Base-by-base conservation (phyloP, 345 rosid genomes). In the Citrus trifoliata region DNA sequence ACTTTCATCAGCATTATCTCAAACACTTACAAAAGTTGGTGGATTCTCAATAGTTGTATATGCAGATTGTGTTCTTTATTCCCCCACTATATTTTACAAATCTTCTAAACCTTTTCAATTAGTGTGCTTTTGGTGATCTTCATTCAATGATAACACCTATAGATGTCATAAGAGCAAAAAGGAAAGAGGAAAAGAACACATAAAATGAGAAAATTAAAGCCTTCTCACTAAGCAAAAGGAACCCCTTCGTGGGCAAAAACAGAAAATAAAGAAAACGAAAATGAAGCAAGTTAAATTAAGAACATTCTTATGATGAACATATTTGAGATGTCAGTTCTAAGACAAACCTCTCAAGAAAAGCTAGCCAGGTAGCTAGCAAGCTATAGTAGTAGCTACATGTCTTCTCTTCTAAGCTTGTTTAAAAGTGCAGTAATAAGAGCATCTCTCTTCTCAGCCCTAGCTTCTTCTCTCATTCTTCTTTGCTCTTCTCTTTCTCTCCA, bases 401-500 rank as follows among this genome's bases (percentile, higher is more conserved):
- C 92, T 73, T 91, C 87, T 84, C 91, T 88, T 25, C 80, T 88
- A 51, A 96, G 86, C 85, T 90, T 91, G 86, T 87, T 90, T 73
- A 96, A 80, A 42, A 96, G 88, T 40, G 92, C 90, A 25, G 93
- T 91, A 76, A 96, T 88, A 28, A 96, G 94, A 19, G 89, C 86
- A 65, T 96, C 99, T 78, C 98, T 90, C 78, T 88, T 96, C 83
- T 94, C 97, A 77, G 99, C 98, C 91, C 98, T 89, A 88, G 89
- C 91, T 77, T 96, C 99, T 68, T 94, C 98, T 77, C 98, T 92
- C 51, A 84, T 60, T 46, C 93, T 88, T 73, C 99, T 89, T 86
- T 96, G 95, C 79, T 96, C 99, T 70, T 94, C 99, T 82, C 88
- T 87, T 72, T 96, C 98, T 82, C 93, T 90, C 97, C 98, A 96